Evolutionary conservation across 805 yeast genomes (phyloP).

Genomic region (Hanseniaspora thailandica): DNA sequence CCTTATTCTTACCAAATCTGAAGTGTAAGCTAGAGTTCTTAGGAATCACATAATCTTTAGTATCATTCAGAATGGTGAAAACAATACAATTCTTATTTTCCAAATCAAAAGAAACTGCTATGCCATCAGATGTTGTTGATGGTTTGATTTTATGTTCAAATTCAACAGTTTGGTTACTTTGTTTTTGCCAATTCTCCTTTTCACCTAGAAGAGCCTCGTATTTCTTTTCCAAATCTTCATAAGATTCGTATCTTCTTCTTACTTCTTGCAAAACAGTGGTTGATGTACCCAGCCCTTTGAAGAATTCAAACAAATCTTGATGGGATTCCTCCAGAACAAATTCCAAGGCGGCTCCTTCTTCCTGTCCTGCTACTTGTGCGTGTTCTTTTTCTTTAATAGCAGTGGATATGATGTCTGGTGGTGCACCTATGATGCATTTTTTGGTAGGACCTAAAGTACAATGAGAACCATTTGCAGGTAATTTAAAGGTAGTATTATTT

Average conservation of each 20-base stretch:
- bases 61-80: constrained; percentile 9
- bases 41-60: constrained; percentile 8
- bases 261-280: constrained; percentile 17
- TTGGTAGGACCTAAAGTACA: too few species aligned
- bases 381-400: neutral
- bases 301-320: constrained; percentile 22
- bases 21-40: constrained; percentile 10
- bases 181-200: neutral
- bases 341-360: neutral
- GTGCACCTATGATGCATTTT: too few species aligned
- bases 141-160: neutral
- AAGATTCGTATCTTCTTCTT: constrained; percentile 19
- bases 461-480: too few species aligned
- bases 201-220: neutral
- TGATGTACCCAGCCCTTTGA: constrained; percentile 18
- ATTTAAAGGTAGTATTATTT: too few species aligned
- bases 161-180: neutral
- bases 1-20: constrained; percentile 4
- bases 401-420: too few species aligned
- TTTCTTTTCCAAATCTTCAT: constrained; percentile 5
- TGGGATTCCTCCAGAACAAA: constrained; percentile 20
- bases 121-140: neutral
- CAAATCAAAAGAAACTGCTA: constrained; percentile 8
- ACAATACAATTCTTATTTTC: constrained; percentile 9
- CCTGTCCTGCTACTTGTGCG: too few species aligned